These are phyloP conservation scores for Talaromyces sp. DNA, from an alignment of 2,329 filamentous ascomycete genomes.

Conservation along the genomic window DNA sequence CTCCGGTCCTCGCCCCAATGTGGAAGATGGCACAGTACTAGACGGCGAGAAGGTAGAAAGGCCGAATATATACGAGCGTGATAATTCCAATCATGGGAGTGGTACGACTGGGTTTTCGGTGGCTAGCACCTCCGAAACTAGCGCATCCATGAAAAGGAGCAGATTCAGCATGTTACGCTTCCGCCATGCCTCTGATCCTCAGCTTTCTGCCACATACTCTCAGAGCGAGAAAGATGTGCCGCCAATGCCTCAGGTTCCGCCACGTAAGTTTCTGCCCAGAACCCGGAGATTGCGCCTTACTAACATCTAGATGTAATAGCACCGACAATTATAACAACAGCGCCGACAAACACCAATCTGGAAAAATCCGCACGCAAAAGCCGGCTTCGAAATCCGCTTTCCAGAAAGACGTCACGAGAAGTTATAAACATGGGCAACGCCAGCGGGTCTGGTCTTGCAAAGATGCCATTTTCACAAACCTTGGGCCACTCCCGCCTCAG, in stretches of 20 bases:
- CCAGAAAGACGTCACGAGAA: constrained; percentile 36
- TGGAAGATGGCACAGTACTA: constrained; percentile 17
- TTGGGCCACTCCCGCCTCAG: constrained; percentile 48
- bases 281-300: not conserved
- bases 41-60: constrained; percentile 24
- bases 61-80: not conserved
- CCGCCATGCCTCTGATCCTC: constrained; percentile 89
- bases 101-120: not conserved
- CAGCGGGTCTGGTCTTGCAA: constrained; percentile 8
- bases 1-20: constrained; percentile 32
- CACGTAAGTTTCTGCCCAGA: constrained; percentile 32
- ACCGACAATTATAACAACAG: constrained; percentile 83
- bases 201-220: constrained; percentile 73
- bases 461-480: constrained; percentile 10
- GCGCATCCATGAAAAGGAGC: constrained; percentile 33
- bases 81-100: constrained; percentile 1
- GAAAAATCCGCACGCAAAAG: constrained; percentile 44
- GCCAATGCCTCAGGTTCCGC: constrained; percentile 40
- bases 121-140: constrained; percentile 2
- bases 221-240: constrained; percentile 57
- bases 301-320: constrained; percentile 32
- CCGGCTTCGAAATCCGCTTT: constrained; percentile 41
- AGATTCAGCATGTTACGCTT: constrained; percentile 73
- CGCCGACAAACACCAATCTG: constrained; percentile 69
- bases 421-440: constrained; percentile 27